Evolutionary conservation across 2,329 filamentous ascomycete species (phyloP).

Genomic region (Apiospora hydei): DNA sequence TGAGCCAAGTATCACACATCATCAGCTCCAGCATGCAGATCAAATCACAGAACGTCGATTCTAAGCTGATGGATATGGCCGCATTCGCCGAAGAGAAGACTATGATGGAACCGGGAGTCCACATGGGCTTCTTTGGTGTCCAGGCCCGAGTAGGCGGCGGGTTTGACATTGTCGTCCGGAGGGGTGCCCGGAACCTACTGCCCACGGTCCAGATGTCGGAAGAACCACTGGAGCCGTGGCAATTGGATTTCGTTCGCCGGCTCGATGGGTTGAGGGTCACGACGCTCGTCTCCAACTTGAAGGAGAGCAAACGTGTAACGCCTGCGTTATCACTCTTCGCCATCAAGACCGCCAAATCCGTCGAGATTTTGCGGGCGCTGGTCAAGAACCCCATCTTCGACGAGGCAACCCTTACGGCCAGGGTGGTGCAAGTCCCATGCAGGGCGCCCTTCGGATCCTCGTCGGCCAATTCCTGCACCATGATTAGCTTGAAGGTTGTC

Average conservation of each 20-base stretch:
- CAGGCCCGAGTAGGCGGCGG: conserved; percentile 59
- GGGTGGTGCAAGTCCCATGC: conserved; percentile 50
- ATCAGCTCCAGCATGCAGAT: conserved; percentile 81
- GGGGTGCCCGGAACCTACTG: conserved; percentile 63
- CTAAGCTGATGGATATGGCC: conserved; percentile 70
- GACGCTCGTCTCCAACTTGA: conserved; percentile 48
- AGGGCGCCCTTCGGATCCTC: conserved; percentile 29
- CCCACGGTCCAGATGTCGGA: conserved; percentile 65
- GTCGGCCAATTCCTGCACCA: conserved; percentile 38
- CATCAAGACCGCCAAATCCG: conserved; percentile 48
- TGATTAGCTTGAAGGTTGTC: conserved; percentile 67
- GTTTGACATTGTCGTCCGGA: conserved; percentile 70
- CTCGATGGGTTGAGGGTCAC: conserved; percentile 54
- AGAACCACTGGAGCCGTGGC: conserved; percentile 59
- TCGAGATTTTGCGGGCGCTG: conserved; percentile 46
- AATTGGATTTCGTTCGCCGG: conserved; percentile 60
- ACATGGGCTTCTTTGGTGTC: conserved; percentile 66
- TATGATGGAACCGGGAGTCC: conserved; percentile 59
- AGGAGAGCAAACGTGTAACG: conserved; percentile 46
- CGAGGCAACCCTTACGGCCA: conserved; percentile 49
- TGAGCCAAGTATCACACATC: conserved; percentile 71
- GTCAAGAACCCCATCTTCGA: conserved; percentile 51
- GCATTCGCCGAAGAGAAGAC: conserved; percentile 58
- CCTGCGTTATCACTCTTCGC: conserved; percentile 54
- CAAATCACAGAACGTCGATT: conserved; percentile 64